Evolutionary conservation across 768 basidiomycete genomes (phyloP), one percentile per base, ranked within the genome.

Genomic region (Boletus sensibilis): DNA sequence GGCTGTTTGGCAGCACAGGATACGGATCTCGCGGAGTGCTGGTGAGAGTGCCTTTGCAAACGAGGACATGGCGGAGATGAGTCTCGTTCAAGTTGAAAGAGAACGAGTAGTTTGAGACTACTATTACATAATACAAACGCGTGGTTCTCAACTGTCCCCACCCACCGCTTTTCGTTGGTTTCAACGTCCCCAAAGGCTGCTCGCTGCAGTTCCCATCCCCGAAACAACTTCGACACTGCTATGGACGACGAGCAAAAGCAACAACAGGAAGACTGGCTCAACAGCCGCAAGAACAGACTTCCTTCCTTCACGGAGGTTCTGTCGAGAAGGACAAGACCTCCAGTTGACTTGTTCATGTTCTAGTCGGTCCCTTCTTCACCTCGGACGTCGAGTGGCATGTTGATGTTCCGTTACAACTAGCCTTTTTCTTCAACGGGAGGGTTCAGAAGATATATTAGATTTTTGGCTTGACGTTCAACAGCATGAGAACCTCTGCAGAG

Each of bases 381-480:
- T 45, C 38, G 41, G 21, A 2, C 53, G 1, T 31, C 23, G n/a
- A 16, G 37, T 9, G 3, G 27, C 20, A 16, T 40, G 23, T 47
- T 67, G 45, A 71, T n/a, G 11, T 41, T 20, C 16, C 16, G 16
- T 55, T 44, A 8, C 27, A 18, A 33, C 23, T 61, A 97, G 96
- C 74, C 82, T 98, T 57, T 98, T 98, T 72, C 78, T 99, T 35
- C 96, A 98, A 70, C 85, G 94, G 35, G 96, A 99, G 74, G 92
- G 93, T 25, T 86, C 92, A 52, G 96, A 98, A 70, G 97, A 99
- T 72, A 90, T 94, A 47, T 76, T 99, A 43, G 97, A 99, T 72
- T 98, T 98, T 66, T 98, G 96, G 95, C 83, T 99, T 29, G 97
- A 99, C 71, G 97, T 98, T 7, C 94, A 97, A 65, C 97, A 98